Base-by-base conservation (phyloP, 257 asterid species). In the Eucommia ulmoides region DNA sequence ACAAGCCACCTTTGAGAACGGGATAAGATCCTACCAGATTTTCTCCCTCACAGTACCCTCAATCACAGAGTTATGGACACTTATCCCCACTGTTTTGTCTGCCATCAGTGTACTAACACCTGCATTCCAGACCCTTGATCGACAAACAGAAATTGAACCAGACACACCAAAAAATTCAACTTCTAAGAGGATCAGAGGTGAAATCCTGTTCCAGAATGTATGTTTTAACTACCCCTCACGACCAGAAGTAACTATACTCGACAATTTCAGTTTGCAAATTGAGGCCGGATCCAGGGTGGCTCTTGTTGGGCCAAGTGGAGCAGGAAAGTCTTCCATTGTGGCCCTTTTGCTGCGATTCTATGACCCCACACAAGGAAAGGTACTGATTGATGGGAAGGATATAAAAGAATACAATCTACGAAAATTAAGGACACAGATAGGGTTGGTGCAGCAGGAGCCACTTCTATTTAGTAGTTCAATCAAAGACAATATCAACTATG, bases 11-110 rank as follows among this genome's bases (percentile, higher is more conserved):
- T 86, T 86, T 24, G 73, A 73, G 71, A 58, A n/a, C 52, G 92
- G 79, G 18, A 75, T 82, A 62, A 73, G 92, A 57, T 74, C 92
- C 19, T 79, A 81, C 64, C 91, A 79, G 70, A 78, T 82, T 60
- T 86, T 79, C 76, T 79, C 93, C 21, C 78, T 79, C 64, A 82
- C 88, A 21, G 92, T 79, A 24, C 92, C 91, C 49, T 82, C 95
- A 59, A 78, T 86, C 64, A 80, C 94, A 21, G 92, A 85, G 61
- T 63, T 77, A 41, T 80, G 84, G 96, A 80, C 84, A n/a, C 61
- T 86, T 58, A 71, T 82, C 59, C 92, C 96, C 24, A 76, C 83
- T 22, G 85, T 80, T 55, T 41, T 77, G 71, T 77, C 94, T 24
- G 93, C 94, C 56, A 73, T 82, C 59, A 72, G 79, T 47, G 59